Evolutionary conservation across 164 flowering plant species (phyloP), one percentile per base, ranked within the genome.

Genomic region (Magnolia kwangsiensis): DNA sequence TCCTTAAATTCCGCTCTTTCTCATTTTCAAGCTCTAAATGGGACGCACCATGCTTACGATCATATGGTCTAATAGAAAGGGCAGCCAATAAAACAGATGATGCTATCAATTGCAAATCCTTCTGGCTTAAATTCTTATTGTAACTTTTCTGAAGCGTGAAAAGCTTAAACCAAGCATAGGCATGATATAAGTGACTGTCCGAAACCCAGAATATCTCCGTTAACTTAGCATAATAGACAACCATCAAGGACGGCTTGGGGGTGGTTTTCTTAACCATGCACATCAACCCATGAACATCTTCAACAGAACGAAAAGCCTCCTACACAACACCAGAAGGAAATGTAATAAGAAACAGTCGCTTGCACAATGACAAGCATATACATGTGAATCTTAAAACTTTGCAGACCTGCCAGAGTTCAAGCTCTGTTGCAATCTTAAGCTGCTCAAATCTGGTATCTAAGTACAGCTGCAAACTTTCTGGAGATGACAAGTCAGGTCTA

Each of bases 291-390:
- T 92, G 87, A 50, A 96, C 90, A 83, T 96, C 99, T 79, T 93
- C 99, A 67, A 94, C 88, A 14, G 98, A 92, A 51, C 97, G 92
- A 80, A 96, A 96, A 59, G 99, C 98, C 85, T 93, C 99, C 98
- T 95, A 75, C 14, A 79, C 67, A 51, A 77, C 51, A 66, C 16
- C 66, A 77, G 69, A 70, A 1, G 13, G 69, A 70, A 1, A 10
- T 67, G 45, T 31, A 20, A 8, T 65, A 59, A 73, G 20, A 67
- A 67, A 31, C 37, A 67, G 19, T 3, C 13, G 27, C 61, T 29
- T 19, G 50, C 14, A 51, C n/a, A 37, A 21, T 49, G 45, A 7
- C 6, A 49, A 45, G 51, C 27, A 24, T 24, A 59, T 61, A 45
- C 16, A 24, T 67, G 59, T 19, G 65, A 13, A 19, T 16, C 19